phyloP scores from a whole-genome alignment of 805 yeast genomes.

The Teunomyces barrocoloradensis region DNA sequence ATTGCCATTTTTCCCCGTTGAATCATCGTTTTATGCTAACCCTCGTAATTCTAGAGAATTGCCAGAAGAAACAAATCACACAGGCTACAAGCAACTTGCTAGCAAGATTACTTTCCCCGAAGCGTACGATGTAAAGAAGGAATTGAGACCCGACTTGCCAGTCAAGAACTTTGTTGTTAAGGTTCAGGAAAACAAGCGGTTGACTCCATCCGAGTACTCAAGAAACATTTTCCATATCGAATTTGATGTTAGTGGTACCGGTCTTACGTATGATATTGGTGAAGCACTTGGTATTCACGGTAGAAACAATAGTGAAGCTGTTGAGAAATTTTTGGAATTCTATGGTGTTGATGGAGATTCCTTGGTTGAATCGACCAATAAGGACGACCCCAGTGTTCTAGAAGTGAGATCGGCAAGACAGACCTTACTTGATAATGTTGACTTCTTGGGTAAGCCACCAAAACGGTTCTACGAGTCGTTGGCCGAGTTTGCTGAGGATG shows the following conservation, averaged over 20 bases:
- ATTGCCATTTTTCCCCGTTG: constrained; percentile 55
- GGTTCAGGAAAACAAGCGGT: constrained; percentile 87
- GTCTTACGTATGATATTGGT: constrained; percentile 87
- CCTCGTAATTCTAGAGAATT: constrained; percentile 45
- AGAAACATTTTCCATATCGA: constrained; percentile 97
- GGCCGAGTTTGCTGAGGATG: constrained; percentile 69
- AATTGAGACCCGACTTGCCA: constrained; percentile 87
- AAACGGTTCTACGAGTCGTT: constrained; percentile 88
- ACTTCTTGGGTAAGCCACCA: constrained; percentile 92
- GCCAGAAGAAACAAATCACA: constrained; percentile 35
- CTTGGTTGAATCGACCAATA: constrained; percentile 67
- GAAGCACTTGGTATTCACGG: constrained; percentile 97
- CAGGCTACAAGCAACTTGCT: constrained; percentile 48
- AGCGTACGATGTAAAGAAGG: constrained; percentile 57
- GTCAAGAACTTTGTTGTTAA: constrained; percentile 80
- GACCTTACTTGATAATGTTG: constrained; percentile 74
- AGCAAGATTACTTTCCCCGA: constrained; percentile 78
- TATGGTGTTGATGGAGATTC: constrained; percentile 73
- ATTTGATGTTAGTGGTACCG: constrained; percentile 88
- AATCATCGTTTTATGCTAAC: constrained; percentile 65
- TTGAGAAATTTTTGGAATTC: constrained; percentile 62
- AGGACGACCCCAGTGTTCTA: constrained; percentile 52
- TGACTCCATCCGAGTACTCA: constrained; percentile 85
- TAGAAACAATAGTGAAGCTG: constrained; percentile 66
- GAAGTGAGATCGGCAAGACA: constrained; percentile 85